Conservation (phyloP, 257 asterid species). For the Solanum bukasovii region DNA sequence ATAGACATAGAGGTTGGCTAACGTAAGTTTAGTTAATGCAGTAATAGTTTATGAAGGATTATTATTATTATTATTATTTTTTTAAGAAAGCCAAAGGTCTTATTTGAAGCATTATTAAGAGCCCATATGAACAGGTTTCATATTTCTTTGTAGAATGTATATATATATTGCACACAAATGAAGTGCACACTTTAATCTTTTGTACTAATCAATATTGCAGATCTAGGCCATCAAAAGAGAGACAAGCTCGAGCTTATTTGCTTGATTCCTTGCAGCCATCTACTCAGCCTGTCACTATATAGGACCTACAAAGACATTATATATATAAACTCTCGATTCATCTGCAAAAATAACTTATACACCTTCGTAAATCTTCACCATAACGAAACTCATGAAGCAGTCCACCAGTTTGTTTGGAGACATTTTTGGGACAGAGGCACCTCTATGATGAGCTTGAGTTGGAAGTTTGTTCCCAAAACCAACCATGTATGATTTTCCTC, state of each 20-base stretch:
- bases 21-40: no score
- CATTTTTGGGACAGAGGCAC: constrained; percentile 63
- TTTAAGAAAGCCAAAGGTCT: no score
- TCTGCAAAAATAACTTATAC: not conserved
- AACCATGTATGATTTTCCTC: constrained; percentile 64
- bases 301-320: not conserved
- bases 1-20: no score
- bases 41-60: no score
- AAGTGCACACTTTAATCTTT: not conserved
- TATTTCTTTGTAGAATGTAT: no score
- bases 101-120: no score
- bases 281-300: not conserved
- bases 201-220: not conserved
- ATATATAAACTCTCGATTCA: not conserved
- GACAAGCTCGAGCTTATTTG: not conserved
- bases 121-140: no score
- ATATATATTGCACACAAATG: no score
- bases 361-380: not conserved
- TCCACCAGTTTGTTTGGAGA: constrained; percentile 6
- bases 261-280: not conserved
- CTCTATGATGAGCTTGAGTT: constrained; percentile 70
- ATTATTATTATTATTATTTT: no score
- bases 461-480: constrained; percentile 76
- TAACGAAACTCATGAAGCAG: constrained; percentile 54
- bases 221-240: not conserved